Conservation (phyloP, 2,329 filamentous ascomycete species). For the Alternaria triticina region DNA sequence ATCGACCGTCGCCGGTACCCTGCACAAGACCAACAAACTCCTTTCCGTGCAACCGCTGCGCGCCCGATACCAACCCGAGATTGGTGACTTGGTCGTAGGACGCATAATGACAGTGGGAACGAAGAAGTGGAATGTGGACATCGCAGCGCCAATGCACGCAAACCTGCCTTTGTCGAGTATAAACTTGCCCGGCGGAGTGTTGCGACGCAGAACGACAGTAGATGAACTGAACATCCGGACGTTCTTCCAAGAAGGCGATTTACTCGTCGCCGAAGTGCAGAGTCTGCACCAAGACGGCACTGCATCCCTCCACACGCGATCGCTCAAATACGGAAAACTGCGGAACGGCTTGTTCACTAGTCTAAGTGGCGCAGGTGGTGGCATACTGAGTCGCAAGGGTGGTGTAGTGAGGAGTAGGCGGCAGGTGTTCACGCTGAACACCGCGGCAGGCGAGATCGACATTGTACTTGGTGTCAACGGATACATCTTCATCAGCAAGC, state of each 20-base stretch:
- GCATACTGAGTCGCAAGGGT: conserved; percentile 56
- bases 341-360: conserved; percentile 89
- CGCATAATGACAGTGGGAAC: conserved; percentile 95
- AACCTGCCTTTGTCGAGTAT: conserved; percentile 85
- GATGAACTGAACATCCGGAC: conserved; percentile 96
- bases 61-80: conserved; percentile 92
- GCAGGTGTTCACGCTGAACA: conserved; percentile 80
- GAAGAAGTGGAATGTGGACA: conserved; percentile 92
- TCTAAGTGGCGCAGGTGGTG: conserved; percentile 79
- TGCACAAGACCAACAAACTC: conserved; percentile 95
- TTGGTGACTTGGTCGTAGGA: conserved; percentile 93
- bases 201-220: conserved; percentile 89
- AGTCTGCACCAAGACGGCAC: conserved; percentile 83
- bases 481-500: conserved; percentile 93
- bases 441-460: conserved; percentile 72
- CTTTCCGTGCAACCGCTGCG: conserved; percentile 89
- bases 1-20: conserved; percentile 87
- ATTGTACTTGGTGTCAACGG: conserved; percentile 94
- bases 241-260: conserved; percentile 96
- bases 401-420: conserved; percentile 84
- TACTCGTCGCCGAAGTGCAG: conserved; percentile 95
- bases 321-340: conserved; percentile 92
- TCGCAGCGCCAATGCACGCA: conserved; percentile 85
- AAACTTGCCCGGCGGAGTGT: conserved; percentile 91
- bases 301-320: conserved; percentile 87